These are phyloP conservation scores for Colletotrichum cuscutae DNA, from an alignment of 2,329 filamentous ascomycete species.

Conservation along the genomic window DNA sequence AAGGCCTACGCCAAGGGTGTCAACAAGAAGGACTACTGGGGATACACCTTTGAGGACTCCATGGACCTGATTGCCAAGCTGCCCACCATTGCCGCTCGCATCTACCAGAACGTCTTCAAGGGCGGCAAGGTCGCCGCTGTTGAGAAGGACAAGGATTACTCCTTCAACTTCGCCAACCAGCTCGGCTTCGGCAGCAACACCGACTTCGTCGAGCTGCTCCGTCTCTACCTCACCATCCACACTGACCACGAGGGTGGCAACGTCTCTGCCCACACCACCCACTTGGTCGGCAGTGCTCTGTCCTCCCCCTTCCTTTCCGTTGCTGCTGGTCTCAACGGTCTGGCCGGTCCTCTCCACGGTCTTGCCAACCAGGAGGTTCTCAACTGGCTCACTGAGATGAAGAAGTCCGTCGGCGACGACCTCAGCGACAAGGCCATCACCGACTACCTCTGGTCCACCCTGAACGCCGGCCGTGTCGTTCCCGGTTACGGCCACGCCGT, in stretches of 20 bases:
- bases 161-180: constrained; percentile 99
- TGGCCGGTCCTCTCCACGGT: constrained; percentile 97
- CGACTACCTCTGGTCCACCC: constrained; percentile 98
- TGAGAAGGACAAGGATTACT: constrained; percentile 99
- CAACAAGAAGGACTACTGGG: constrained; percentile 99
- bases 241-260: constrained; percentile 99
- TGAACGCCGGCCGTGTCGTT: constrained; percentile 95
- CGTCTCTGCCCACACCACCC: constrained; percentile 97
- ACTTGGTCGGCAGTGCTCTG: constrained; percentile 95
- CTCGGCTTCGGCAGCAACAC: constrained; percentile 94
- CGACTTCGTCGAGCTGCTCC: constrained; percentile 98
- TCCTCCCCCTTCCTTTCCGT: constrained; percentile 98
- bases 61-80: constrained; percentile 99
- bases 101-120: constrained; percentile 99
- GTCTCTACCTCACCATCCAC: constrained; percentile 99
- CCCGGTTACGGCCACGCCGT: constrained; percentile 99
- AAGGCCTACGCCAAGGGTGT: constrained; percentile 99
- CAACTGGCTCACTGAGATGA: constrained; percentile 99
- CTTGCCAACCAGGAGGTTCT: constrained; percentile 99
- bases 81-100: constrained; percentile 95
- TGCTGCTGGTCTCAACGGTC: constrained; percentile 95
- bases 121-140: constrained; percentile 96
- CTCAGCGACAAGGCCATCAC: constrained; percentile 96
- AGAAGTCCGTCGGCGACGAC: constrained; percentile 92
- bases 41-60: constrained; percentile 98